These are phyloP conservation scores for Hirsutella rhossiliensis DNA, from an alignment of 2,329 filamentous ascomycete genomes.

Conservation along the genomic window DNA sequence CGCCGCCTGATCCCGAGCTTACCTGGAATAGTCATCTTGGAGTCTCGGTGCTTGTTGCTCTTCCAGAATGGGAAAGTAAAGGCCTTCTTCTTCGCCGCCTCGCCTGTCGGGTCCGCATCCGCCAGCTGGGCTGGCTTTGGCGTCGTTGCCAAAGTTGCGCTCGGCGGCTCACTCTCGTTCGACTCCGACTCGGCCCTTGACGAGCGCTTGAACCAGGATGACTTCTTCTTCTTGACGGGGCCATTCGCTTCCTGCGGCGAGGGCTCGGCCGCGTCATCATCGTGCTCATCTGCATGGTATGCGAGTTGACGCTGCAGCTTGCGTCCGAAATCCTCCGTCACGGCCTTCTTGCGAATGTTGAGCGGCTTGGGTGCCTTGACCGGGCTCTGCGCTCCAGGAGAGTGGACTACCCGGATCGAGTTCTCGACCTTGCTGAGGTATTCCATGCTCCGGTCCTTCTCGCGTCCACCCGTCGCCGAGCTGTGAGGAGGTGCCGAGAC, in stretches of 20 bases:
- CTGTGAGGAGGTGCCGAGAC: slow-evolving; percentile 32
- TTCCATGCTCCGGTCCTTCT: slow-evolving; percentile 23
- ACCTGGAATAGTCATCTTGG: slow-evolving; percentile 33
- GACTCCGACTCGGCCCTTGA: slow-evolving; percentile 22
- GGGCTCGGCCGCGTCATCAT: slow-evolving; percentile 8
- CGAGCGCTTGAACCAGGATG: slow-evolving; percentile 38
- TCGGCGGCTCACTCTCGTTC: background rate
- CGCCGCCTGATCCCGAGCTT: slow-evolving; percentile 5
- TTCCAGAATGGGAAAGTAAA: slow-evolving; percentile 47
- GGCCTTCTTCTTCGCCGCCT: slow-evolving; percentile 34
- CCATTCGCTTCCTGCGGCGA: slow-evolving; percentile 7
- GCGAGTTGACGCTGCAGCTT: slow-evolving; percentile 8
- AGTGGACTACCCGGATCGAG: slow-evolving; percentile 44
- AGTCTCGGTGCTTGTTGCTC: slow-evolving; percentile 29
- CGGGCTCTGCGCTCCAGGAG: slow-evolving; percentile 25
- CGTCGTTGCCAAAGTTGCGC: slow-evolving; percentile 1
- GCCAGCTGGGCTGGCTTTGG: slow-evolving; percentile 6
- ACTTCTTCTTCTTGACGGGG: slow-evolving; percentile 29
- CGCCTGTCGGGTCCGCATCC: slow-evolving; percentile 10
- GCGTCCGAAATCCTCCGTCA: slow-evolving; percentile 10
- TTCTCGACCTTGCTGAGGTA: slow-evolving; percentile 34
- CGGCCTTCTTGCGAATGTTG: slow-evolving; percentile 28
- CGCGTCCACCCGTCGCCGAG: slow-evolving; percentile 14
- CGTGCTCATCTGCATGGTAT: slow-evolving; percentile 6
- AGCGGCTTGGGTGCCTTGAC: slow-evolving; percentile 24